Conservation (phyloP, 805 yeast species). For the Myxozyma vanderwaltii region DNA sequence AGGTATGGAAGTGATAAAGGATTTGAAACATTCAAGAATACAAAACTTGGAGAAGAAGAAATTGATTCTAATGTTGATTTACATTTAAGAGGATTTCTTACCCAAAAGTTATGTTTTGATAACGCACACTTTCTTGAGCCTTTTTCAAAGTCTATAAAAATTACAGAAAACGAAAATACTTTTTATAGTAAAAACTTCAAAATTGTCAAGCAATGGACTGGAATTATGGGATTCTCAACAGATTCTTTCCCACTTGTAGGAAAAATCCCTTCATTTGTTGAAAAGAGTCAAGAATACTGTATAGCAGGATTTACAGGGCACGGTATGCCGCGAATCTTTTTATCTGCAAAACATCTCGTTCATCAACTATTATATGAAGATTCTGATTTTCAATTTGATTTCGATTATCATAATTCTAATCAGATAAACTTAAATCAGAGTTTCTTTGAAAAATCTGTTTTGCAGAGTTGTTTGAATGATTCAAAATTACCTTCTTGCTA, state of each 20-base stretch:
- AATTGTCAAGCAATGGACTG: constrained; percentile 47
- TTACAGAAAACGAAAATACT: not conserved
- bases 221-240: constrained; percentile 52
- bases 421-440: not conserved
- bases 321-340: constrained; percentile 54
- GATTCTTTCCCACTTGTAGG: constrained; percentile 51
- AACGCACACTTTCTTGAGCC: constrained; percentile 38
- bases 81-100: constrained; percentile 21
- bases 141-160: constrained; percentile 33
- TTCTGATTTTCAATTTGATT: constrained; percentile 22
- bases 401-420: constrained; percentile 1
- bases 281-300: constrained; percentile 43
- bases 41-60: not conserved
- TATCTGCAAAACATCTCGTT: constrained; percentile 47
- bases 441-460: not conserved
- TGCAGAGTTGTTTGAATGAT: not conserved
- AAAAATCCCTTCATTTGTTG: constrained; percentile 39
- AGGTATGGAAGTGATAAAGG: constrained; percentile 23
- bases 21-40: constrained; percentile 1
- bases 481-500: not conserved
- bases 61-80: constrained; percentile 43
- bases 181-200: constrained; percentile 4
- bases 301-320: constrained; percentile 56
- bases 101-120: constrained; percentile 38
- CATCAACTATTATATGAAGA: constrained; percentile 19